Evolutionary conservation across 2,329 filamentous ascomycete species (phyloP).

Genomic region (Albophoma yamanashiensis): DNA sequence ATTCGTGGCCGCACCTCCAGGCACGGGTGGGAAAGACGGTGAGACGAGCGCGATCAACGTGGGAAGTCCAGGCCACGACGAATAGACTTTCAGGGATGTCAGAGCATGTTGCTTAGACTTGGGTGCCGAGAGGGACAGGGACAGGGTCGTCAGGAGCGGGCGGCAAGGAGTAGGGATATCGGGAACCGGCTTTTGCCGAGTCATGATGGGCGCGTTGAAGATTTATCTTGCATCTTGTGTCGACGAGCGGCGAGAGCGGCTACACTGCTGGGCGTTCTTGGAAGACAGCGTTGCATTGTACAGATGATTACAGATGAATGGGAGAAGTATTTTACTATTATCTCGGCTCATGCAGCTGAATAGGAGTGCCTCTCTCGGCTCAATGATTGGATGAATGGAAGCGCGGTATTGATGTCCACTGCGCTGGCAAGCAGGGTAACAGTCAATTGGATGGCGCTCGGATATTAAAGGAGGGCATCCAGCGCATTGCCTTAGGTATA

Average conservation of each 20-base stretch:
- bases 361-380: background rate
- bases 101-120: background rate
- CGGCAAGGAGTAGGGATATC: no score
- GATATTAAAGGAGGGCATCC: background rate
- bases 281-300: background rate
- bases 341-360: background rate
- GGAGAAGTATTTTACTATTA: no score
- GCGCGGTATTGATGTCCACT: no score
- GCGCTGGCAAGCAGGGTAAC: background rate
- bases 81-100: background rate
- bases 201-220: background rate
- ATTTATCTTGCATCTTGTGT: background rate
- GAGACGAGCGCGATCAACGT: slow-evolving; percentile 22
- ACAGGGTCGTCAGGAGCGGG: background rate
- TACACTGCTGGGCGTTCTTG: background rate
- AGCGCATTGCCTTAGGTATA: background rate
- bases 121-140: background rate
- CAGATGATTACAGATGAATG: background rate
- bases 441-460: background rate
- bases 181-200: background rate
- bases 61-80: slow-evolving; percentile 19
- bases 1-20: slow-evolving; percentile 12
- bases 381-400: no score
- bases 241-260: background rate
- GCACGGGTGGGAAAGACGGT: slow-evolving; percentile 11